Evolutionary conservation across 495 filamentous ascomycete genomes (phyloP).

Genomic region (Aspergillus affinis): DNA sequence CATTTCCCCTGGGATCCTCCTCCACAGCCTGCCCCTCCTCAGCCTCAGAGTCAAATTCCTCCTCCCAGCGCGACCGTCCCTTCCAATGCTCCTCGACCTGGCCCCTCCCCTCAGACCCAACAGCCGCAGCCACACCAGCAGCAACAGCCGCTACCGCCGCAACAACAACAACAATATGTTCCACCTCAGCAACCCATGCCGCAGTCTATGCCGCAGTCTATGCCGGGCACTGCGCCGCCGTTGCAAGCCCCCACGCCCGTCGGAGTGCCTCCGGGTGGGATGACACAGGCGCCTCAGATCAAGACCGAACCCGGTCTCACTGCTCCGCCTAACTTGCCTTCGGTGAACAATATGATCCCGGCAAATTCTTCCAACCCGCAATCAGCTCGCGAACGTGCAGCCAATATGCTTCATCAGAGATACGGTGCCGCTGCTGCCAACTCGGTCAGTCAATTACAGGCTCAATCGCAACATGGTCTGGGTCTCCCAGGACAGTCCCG

Average conservation of each 20-base stretch:
- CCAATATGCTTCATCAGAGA: slow-evolving; percentile 63
- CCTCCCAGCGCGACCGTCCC: slow-evolving; percentile 54
- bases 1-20: slow-evolving; percentile 93
- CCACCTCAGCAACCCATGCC: slow-evolving; percentile 33
- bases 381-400: slow-evolving; percentile 65
- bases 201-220: slow-evolving; percentile 36
- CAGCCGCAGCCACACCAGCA: slow-evolving; percentile 10
- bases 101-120: slow-evolving; percentile 23
- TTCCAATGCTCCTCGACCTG: slow-evolving; percentile 55
- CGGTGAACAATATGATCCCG: slow-evolving; percentile 38
- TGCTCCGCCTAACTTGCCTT: slow-evolving; percentile 42
- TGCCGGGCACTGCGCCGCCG: slow-evolving; percentile 22
- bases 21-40: slow-evolving; percentile 43
- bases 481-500: slow-evolving; percentile 45
- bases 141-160: background rate
- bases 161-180: slow-evolving; percentile 28
- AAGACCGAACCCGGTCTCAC: slow-evolving; percentile 73
- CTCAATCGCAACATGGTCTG: slow-evolving; percentile 37
- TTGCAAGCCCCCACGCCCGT: slow-evolving; percentile 24
- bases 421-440: slow-evolving; percentile 70
- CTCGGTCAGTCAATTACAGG: slow-evolving; percentile 66
- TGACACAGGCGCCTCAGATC: slow-evolving; percentile 54
- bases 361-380: slow-evolving; percentile 40
- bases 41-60: slow-evolving; percentile 38
- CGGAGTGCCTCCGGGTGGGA: slow-evolving; percentile 22